A percentile compares a stretch with the other conserved stretches of the same genome.
These are phyloP conservation scores for Theobroma cacao DNA, from an alignment of 345 rosid species.

Conservation along the genomic window DNA sequence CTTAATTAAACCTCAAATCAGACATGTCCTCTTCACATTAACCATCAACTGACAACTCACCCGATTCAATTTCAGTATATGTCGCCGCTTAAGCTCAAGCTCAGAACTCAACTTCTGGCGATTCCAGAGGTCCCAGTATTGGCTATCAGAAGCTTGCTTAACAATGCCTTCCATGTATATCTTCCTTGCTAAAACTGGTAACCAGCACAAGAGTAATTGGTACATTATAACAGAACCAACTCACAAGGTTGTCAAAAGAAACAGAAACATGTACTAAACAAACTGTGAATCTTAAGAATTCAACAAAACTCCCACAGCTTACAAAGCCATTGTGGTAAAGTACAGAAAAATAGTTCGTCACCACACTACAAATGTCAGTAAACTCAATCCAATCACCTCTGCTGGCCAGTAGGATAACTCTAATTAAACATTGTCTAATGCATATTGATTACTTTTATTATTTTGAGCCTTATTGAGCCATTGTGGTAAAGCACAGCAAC, in stretches of 20 bases:
- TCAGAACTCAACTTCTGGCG: slow-evolving; percentile 79
- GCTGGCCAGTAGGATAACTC: neutral
- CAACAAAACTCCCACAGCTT: neutral
- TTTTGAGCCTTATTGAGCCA: neutral
- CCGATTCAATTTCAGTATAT: slow-evolving; percentile 64
- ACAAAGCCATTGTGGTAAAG: neutral
- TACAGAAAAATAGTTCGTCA: neutral
- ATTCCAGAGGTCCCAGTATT: slow-evolving; percentile 89
- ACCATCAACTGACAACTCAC: slow-evolving; percentile 33
- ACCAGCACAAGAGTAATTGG: slow-evolving; percentile 16
- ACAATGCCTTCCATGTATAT: slow-evolving; percentile 69
- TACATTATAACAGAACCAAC: neutral
- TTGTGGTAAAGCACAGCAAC: neutral
- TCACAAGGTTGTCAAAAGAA: neutral
- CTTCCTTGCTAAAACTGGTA: slow-evolving; percentile 81
- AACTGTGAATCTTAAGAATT: neutral
- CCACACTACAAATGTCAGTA: neutral
- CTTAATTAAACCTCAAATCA: slow-evolving; percentile 10
- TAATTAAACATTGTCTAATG: neutral
- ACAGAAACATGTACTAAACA: neutral
- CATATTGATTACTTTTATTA: neutral
- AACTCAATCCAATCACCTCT: neutral
- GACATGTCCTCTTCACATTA: slow-evolving; percentile 11
- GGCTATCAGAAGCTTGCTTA: slow-evolving; percentile 82
- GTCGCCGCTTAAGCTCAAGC: slow-evolving; percentile 73